phyloP scores from a whole-genome alignment of 176 grass and related monocot genomes.

The Bonia amplexicaulis region DNA sequence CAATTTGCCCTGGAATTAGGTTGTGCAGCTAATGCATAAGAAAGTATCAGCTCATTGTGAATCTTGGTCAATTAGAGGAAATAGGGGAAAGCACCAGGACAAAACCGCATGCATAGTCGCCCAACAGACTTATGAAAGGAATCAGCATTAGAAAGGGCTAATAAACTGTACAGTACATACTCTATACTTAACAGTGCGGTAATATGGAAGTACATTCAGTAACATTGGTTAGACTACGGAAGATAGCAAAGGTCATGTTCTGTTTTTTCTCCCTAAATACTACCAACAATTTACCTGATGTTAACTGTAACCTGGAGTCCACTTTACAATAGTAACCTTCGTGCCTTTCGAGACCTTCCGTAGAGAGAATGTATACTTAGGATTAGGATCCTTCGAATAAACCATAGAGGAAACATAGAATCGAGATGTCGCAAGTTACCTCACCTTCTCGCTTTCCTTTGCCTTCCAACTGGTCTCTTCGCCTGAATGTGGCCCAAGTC shows the following conservation, averaged over 20 bases:
- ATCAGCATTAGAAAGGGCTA: neutral
- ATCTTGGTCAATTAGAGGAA: neutral
- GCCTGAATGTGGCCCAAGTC: neutral
- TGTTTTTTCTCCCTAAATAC: neutral
- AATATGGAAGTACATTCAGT: neutral
- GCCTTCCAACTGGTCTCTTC: conserved; percentile 24
- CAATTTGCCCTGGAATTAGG: neutral
- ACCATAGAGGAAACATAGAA: neutral
- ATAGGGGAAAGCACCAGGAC: neutral
- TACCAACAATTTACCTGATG: neutral
- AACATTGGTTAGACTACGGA: neutral
- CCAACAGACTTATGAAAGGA: neutral
- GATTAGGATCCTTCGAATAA: neutral
- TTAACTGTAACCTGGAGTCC: neutral
- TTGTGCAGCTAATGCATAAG: neutral
- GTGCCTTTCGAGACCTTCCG: neutral
- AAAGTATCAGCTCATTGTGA: neutral
- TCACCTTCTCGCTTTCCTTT: conserved; percentile 14
- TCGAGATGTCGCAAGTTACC: neutral
- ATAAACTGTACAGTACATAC: neutral
- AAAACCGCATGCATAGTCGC: neutral
- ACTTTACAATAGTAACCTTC: neutral
- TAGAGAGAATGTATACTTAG: neutral
- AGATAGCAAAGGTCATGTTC: neutral
- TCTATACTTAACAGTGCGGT: neutral